Percentiles rank a stretch among this genome's conserved stretches.
Evolutionary conservation across 2,329 filamentous ascomycete species (phyloP).

Genomic region (Zymoseptoria brevis): DNA sequence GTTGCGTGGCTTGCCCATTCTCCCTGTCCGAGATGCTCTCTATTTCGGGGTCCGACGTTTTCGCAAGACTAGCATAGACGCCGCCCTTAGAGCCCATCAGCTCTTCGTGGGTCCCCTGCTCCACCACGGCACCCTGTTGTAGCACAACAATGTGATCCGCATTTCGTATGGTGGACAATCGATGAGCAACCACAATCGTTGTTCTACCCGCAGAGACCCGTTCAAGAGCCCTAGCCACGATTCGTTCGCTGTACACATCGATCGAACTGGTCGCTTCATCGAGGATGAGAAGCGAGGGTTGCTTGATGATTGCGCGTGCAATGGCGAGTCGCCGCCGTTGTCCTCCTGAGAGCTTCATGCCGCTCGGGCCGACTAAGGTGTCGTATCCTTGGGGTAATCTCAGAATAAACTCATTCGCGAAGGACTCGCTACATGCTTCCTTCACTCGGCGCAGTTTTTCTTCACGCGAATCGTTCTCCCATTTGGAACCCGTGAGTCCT

Average conservation of each 20-base stretch:
- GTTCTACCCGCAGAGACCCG: constrained; percentile 78
- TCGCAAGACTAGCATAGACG: no score
- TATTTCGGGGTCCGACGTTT: no score
- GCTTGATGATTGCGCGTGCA: constrained; percentile 77
- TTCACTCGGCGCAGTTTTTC: constrained; percentile 63
- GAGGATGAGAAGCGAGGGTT: constrained; percentile 84
- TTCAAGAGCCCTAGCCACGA: constrained; percentile 88
- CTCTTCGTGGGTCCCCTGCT: constrained; percentile 81
- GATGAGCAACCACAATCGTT: constrained; percentile 92
- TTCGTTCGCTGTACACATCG: constrained; percentile 88
- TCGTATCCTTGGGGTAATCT: constrained; percentile 80
- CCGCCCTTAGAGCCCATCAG: constrained; percentile 69
- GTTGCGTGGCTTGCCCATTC: no score
- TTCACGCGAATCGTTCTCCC: constrained; percentile 61
- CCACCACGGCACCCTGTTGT: constrained; percentile 73
- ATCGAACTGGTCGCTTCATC: constrained; percentile 93
- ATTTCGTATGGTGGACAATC: constrained; percentile 85
- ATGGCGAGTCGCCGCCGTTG: constrained; percentile 95
- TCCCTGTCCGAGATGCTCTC: no score
- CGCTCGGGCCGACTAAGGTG: constrained; percentile 90
- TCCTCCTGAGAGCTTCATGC: constrained; percentile 84
- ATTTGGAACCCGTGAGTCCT: constrained; percentile 75
- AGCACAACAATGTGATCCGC: constrained; percentile 97
- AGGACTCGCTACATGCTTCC: constrained; percentile 79
- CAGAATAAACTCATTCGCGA: constrained; percentile 86